phyloP scores from a whole-genome alignment of 1,284 basidiomycete species.

The Austroboletus niveus region DNA sequence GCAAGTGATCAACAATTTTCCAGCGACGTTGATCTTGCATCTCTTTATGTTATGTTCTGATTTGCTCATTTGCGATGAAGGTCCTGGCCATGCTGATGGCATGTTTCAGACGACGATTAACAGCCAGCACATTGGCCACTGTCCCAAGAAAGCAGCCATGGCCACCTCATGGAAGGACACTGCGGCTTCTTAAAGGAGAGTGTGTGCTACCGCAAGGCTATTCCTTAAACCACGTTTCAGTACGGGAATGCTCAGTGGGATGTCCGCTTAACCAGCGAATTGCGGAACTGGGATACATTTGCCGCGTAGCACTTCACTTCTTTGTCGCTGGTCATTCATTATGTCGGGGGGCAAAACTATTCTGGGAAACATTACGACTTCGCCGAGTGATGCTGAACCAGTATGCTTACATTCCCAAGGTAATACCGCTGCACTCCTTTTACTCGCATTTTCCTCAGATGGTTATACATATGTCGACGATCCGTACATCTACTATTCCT shows the following conservation, averaged over 20 bases:
- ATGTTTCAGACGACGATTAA: background rate
- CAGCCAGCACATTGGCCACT: constrained; percentile 8
- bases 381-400: constrained; percentile 23
- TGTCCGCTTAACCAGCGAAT: constrained; percentile 56
- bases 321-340: background rate
- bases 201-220: constrained; percentile 54
- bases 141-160: constrained; percentile 13
- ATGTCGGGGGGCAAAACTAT: constrained; percentile 29
- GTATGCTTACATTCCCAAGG: constrained; percentile 11
- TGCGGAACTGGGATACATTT: constrained; percentile 53
- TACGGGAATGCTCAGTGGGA: constrained; percentile 23
- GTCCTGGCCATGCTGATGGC: constrained; percentile 11
- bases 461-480: constrained; percentile 5
- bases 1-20: constrained; percentile 27
- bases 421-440: constrained; percentile 8
- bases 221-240: constrained; percentile 45
- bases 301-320: constrained; percentile 44
- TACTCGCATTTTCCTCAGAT: constrained; percentile 10
- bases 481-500: constrained; percentile 16
- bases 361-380: constrained; percentile 36
- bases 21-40: constrained; percentile 38
- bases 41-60: constrained; percentile 42
- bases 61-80: constrained; percentile 23
- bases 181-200: constrained; percentile 59
- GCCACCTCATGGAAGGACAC: constrained; percentile 33